Percentiles rank a stretch among this genome's conserved stretches.
Conservation (phyloP, 345 rosid genomes). For the Adansonia digitata region DNA sequence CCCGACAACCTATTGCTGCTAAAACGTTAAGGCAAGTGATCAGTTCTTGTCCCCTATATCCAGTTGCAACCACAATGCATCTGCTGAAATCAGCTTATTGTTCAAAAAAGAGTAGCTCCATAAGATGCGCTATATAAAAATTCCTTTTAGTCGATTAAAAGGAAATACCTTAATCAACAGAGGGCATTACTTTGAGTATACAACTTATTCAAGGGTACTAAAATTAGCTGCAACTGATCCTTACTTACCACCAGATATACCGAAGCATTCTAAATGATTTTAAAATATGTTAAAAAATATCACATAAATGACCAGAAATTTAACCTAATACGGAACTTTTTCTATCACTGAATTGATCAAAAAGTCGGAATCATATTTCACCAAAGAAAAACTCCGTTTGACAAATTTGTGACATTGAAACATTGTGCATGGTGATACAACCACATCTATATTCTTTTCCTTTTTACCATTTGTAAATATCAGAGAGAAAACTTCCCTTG, state of each 20-base stretch:
- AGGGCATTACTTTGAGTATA: neutral
- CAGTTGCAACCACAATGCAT: neutral
- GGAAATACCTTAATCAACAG: neutral
- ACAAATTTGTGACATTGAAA: slow-evolving; percentile 3
- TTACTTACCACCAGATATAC: neutral
- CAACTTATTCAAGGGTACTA: neutral
- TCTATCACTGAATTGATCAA: neutral
- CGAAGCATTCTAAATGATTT: neutral
- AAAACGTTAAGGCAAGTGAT: neutral
- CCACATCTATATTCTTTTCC: neutral
- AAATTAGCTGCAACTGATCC: neutral
- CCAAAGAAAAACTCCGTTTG: neutral
- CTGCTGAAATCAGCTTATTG: neutral
- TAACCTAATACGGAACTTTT: neutral
- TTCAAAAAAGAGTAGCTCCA: neutral
- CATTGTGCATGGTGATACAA: neutral
- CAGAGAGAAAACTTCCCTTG: neutral
- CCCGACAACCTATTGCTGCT: neutral
- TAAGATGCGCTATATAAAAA: neutral
- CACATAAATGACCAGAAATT: neutral
- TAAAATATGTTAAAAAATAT: neutral
- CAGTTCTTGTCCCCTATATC: neutral
- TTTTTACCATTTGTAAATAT: neutral
- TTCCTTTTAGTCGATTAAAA: neutral
- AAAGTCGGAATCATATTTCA: neutral